Conservation (phyloP, 768 basidiomycete genomes). For the Trametes gibbosa region DNA sequence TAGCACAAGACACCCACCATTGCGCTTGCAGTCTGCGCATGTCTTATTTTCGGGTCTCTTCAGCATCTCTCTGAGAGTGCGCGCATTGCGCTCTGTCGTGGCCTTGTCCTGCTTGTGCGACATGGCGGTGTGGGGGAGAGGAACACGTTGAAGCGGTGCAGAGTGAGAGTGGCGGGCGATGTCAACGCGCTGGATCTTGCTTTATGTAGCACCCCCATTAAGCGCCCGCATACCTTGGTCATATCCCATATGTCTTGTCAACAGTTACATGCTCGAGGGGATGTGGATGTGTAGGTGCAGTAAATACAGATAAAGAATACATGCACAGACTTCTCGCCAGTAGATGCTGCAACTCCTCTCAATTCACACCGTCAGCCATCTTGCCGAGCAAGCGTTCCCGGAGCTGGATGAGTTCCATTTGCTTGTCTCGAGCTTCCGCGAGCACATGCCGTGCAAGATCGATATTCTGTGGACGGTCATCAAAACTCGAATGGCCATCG, state of each 20-base stretch:
- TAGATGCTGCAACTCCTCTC: no score
- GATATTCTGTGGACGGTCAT: conserved; percentile 36
- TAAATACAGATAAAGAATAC: background rate
- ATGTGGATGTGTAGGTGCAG: background rate
- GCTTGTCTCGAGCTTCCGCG: conserved; percentile 38
- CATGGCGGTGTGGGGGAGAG: conserved; percentile 21
- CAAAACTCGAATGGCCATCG: background rate
- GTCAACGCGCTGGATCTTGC: background rate
- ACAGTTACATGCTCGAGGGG: no score
- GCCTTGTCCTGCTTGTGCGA: conserved; percentile 73
- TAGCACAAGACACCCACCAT: conserved; percentile 54
- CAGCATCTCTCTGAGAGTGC: conserved; percentile 80
- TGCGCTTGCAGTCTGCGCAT: conserved; percentile 96
- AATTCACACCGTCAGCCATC: conserved; percentile 43
- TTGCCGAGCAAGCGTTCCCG: conserved; percentile 44
- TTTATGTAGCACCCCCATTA: background rate
- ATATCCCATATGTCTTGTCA: background rate
- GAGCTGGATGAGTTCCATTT: conserved; percentile 45
- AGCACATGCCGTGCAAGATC: conserved; percentile 45
- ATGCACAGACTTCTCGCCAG: no score
- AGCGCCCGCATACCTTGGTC: background rate
- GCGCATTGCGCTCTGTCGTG: conserved; percentile 76
- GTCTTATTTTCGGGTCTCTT: conserved; percentile 89
- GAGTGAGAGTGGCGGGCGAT: conserved; percentile 1
- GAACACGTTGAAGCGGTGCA: conserved; percentile 22